Evolutionary conservation across 768 basidiomycete genomes (phyloP).

Genomic region (Lepiota venenata): DNA sequence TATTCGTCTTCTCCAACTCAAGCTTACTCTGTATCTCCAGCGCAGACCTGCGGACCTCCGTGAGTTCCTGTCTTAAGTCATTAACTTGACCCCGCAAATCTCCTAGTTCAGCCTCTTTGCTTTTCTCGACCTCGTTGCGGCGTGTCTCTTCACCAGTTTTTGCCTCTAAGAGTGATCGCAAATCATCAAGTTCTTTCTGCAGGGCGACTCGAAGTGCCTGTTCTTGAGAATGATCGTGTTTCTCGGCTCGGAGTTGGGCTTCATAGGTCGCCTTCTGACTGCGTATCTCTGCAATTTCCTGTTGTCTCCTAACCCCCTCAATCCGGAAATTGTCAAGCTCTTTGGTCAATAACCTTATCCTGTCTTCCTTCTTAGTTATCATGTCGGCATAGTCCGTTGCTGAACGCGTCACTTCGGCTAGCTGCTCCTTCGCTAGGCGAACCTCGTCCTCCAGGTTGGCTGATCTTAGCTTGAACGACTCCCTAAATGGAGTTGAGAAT

Average conservation of each 20-base stretch:
- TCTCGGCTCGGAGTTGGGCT: conserved; percentile 58
- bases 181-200: conserved; percentile 80
- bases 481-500: conserved; percentile 38
- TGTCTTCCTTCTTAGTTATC: conserved; percentile 76
- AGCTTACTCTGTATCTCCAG: conserved; percentile 70
- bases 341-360: conserved; percentile 49
- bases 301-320: conserved; percentile 51
- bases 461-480: conserved; percentile 54
- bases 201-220: conserved; percentile 54
- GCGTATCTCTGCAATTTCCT: conserved; percentile 67
- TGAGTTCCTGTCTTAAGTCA: conserved; percentile 64
- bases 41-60: conserved; percentile 56
- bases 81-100: conserved; percentile 63
- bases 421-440: conserved; percentile 71
- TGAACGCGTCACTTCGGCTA: conserved; percentile 73
- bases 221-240: conserved; percentile 45
- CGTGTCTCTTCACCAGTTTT: conserved; percentile 86
- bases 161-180: conserved; percentile 79
- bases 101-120: conserved; percentile 80
- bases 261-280: conserved; percentile 63
- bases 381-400: conserved; percentile 71
- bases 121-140: conserved; percentile 79
- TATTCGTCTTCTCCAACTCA: conserved; percentile 69
- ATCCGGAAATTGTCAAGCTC: conserved; percentile 52
- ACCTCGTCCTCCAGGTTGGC: conserved; percentile 65